Percentiles rank a stretch among this genome's conserved stretches.
These are phyloP conservation scores for Tripterygium wilfordii DNA, from an alignment of 177 flowering plant species.

Conservation along the genomic window DNA sequence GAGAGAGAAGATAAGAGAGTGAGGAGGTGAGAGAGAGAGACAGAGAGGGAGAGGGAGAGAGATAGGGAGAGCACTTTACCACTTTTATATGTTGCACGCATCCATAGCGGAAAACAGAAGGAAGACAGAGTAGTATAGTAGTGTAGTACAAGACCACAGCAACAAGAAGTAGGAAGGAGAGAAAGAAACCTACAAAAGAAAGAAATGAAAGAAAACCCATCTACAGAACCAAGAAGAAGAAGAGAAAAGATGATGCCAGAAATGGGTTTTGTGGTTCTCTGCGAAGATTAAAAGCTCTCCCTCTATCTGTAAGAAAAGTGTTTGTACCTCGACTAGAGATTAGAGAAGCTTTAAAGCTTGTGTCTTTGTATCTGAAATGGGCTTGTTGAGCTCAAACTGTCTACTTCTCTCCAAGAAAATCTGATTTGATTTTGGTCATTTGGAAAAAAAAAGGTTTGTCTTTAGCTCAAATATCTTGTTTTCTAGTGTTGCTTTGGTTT, in stretches of 20 bases:
- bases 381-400: too few species aligned
- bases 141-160: background rate
- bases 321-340: background rate
- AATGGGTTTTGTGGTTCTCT: background rate
- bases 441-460: background rate
- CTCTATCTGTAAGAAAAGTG: background rate
- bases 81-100: conserved; percentile 88
- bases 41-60: conserved; percentile 17
- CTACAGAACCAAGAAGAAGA: conserved; percentile 1
- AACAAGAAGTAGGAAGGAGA: conserved; percentile 5
- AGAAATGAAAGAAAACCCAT: conserved; percentile 7
- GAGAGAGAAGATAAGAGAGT: conserved; percentile 15
- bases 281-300: too few species aligned
- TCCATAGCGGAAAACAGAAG: conserved; percentile 66
- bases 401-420: background rate
- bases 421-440: background rate
- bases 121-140: conserved; percentile 30
- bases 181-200: conserved; percentile 14
- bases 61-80: conserved; percentile 38
- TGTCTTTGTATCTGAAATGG: background rate
- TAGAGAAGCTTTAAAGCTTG: background rate
- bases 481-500: too few species aligned
- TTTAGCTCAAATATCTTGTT: background rate
- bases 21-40: conserved; percentile 31
- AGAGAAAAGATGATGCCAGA: conserved; percentile 6